phyloP scores from a whole-genome alignment of 2,329 filamentous ascomycete genomes.

The Hymenoscyphus linearis region DNA sequence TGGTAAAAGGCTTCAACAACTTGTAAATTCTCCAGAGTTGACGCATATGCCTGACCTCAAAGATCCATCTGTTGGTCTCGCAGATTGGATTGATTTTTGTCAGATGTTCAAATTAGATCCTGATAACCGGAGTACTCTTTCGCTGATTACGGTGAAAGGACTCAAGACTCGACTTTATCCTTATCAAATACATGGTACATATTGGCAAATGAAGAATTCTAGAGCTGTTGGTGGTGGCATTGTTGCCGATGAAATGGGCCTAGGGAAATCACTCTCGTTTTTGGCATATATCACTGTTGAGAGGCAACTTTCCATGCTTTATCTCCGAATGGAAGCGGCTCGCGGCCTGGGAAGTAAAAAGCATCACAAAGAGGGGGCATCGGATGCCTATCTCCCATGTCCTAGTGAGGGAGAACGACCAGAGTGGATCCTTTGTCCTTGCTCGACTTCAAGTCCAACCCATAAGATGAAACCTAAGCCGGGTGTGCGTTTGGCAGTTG shows the following conservation, averaged over 20 bases:
- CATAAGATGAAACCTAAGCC: conserved; percentile 12
- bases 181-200: conserved; percentile 22
- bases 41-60: conserved; percentile 1
- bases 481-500: conserved; percentile 18
- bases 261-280: conserved; percentile 48
- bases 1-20: conserved; percentile 12
- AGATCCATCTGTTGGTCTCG: neutral
- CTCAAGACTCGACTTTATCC: conserved; percentile 19
- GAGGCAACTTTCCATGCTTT: conserved; percentile 17
- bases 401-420: conserved; percentile 2
- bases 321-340: conserved; percentile 8
- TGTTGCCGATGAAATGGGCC: conserved; percentile 53
- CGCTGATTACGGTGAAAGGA: conserved; percentile 13
- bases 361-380: neutral
- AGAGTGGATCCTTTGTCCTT: conserved; percentile 22
- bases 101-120: conserved; percentile 17
- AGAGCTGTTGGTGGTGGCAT: conserved; percentile 54
- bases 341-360: neutral
- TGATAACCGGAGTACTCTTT: conserved; percentile 4
- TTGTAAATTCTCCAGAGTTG: conserved; percentile 12
- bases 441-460: conserved; percentile 9
- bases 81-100: conserved; percentile 19
- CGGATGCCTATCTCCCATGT: conserved; percentile 8
- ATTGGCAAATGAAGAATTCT: conserved; percentile 20
- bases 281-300: conserved; percentile 38